phyloP scores from a whole-genome alignment of 805 yeast genomes.

The Lipomyces yamanashiensis region DNA sequence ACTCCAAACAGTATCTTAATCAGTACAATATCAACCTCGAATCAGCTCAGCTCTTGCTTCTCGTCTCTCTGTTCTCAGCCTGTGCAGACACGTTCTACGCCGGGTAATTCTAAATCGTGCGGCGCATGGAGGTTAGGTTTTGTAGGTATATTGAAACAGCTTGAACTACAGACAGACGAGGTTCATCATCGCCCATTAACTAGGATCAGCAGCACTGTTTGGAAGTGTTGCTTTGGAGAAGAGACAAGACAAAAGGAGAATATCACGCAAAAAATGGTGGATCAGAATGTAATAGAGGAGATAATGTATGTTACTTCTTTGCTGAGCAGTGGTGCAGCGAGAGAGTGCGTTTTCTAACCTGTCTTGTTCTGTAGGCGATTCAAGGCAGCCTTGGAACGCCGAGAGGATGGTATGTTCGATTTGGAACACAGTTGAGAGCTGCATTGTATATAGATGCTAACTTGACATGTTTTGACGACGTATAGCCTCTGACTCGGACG shows the following conservation, averaged over 20 bases:
- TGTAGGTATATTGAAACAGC: too few relatives aligned
- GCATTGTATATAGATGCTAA: neutral
- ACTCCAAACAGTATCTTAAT: too few relatives aligned
- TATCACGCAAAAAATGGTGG: constrained; percentile 28
- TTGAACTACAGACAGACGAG: too few relatives aligned
- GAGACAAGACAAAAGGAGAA: neutral
- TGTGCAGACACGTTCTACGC: too few relatives aligned
- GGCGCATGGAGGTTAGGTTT: constrained; percentile 7
- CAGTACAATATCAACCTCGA: too few relatives aligned
- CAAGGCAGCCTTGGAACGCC: constrained; percentile 44
- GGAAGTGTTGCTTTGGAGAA: neutral
- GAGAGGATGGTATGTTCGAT: constrained; percentile 40
- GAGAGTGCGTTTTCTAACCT: constrained; percentile 3
- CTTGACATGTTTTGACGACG: neutral
- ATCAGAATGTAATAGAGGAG: constrained; percentile 34
- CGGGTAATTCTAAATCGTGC: neutral
- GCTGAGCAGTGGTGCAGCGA: neutral
- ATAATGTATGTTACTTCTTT: constrained; percentile 29
- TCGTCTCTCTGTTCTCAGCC: too few relatives aligned
- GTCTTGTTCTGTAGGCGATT: constrained; percentile 38
- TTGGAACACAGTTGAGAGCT: neutral
- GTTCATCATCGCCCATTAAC: neutral
- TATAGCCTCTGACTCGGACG: constrained; percentile 42
- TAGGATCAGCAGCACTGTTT: neutral
- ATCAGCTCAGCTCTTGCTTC: too few relatives aligned